Base-by-base conservation (phyloP, 192 early-diverging fungal species). In the Chytriomyces sp. region DNA sequence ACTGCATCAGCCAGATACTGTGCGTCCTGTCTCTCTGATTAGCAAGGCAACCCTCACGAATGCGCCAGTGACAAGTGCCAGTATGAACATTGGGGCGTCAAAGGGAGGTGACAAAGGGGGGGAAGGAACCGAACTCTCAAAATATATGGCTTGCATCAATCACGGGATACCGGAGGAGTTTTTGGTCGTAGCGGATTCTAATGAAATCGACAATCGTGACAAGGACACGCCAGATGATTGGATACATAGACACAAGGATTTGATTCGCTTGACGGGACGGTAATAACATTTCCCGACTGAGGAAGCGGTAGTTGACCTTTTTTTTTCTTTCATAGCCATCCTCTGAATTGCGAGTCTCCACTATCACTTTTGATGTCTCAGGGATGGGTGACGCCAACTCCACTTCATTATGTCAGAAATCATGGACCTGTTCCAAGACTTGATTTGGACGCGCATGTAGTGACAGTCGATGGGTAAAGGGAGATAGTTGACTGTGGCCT, bases 341-440 rank as follows among this genome's bases (percentile, higher is more conserved):
- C 86, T 37, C 85, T 87, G 63, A 87, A 87, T 39, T 75, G 57
- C 66, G 86, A 87, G 63, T 73, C 86, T 28, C 76, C 83, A 25
- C 52, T 81, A 33, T 39, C 58, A 33, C 52, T 76, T 44, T 75
- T 88, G 39, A 12, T 82, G 36, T 52, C 74, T 31, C 73, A 74
- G 33, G 87, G 87, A 5, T 86, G 84, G 53, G 81, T 91, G 61
- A 91, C 90, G 0, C 87, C 90, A 26, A 60, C 60, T 28, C 60
- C 78, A 31, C 58, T 91, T 38, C 88, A 91, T 70, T 89, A 86
- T 75, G 90, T 91, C n/a, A 61, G 90, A 14, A 91, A 91, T 60
- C 90, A 91, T 72, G 90, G 90, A 1, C 52, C 85, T 28, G 90
- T 90, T 2, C 89, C 90, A 30, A 68, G 89, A 28, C 57, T 83